Evolutionary conservation across 495 filamentous ascomycete genomes (phyloP).

Genomic region (Aspergillus sclerotioniger): DNA sequence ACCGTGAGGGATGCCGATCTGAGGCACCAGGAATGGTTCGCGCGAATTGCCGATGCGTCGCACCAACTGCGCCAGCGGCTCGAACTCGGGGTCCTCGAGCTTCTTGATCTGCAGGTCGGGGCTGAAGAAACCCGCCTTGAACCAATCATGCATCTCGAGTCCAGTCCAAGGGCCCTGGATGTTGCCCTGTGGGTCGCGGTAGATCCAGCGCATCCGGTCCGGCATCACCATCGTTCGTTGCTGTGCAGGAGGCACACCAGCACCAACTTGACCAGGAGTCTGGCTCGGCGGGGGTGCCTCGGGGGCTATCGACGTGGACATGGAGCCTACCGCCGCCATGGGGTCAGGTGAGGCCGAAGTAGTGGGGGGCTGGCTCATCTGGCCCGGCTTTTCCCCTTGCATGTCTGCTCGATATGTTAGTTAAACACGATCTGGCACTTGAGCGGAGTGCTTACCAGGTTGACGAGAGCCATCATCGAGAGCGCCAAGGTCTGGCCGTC

Average conservation of each 20-base stretch:
- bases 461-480: slow-evolving; percentile 40
- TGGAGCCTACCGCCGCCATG: slow-evolving; percentile 43
- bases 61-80: slow-evolving; percentile 93
- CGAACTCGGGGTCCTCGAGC: slow-evolving; percentile 86
- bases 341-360: slow-evolving; percentile 42
- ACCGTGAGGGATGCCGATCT: slow-evolving; percentile 90
- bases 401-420: slow-evolving; percentile 15
- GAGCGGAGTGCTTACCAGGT: slow-evolving; percentile 16
- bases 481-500: slow-evolving; percentile 51
- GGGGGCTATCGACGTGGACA: slow-evolving; percentile 33
- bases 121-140: slow-evolving; percentile 96
- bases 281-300: slow-evolving; percentile 30
- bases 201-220: slow-evolving; percentile 97
- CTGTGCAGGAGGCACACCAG: slow-evolving; percentile 62
- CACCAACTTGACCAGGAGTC: slow-evolving; percentile 34
- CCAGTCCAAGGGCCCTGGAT: slow-evolving; percentile 94
- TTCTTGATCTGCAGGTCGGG: slow-evolving; percentile 92
- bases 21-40: slow-evolving; percentile 94
- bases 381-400: slow-evolving; percentile 28
- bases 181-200: slow-evolving; percentile 87
- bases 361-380: slow-evolving; percentile 30
- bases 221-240: slow-evolving; percentile 98
- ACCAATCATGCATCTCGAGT: slow-evolving; percentile 99
- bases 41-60: slow-evolving; percentile 95
- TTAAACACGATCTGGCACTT: neutral